These are phyloP conservation scores for Alternaria triticina DNA, from an alignment of 2,329 filamentous ascomycete genomes.

Conservation along the genomic window DNA sequence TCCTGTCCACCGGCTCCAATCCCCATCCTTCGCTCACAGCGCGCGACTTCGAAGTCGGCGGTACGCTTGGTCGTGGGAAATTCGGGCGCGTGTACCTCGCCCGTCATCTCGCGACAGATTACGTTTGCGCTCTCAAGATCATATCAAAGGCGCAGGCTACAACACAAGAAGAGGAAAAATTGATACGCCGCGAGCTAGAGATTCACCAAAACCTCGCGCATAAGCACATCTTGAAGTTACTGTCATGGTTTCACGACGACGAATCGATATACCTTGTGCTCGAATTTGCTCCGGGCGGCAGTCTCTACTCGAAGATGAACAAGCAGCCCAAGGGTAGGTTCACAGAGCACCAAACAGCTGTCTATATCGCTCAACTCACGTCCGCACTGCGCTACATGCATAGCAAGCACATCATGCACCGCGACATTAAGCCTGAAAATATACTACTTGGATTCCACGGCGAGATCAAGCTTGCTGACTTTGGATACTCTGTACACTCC, in stretches of 20 bases:
- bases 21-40: conserved; percentile 1
- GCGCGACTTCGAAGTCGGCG: conserved; percentile 87
- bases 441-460: conserved; percentile 93
- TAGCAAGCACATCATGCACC: conserved; percentile 92
- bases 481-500: conserved; percentile 95
- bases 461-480: conserved; percentile 96
- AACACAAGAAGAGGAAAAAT: conserved; percentile 76
- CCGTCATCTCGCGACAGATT: conserved; percentile 74
- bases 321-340: conserved; percentile 77
- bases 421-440: conserved; percentile 92
- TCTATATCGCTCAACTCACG: conserved; percentile 85
- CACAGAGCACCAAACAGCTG: conserved; percentile 78
- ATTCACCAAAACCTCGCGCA: conserved; percentile 84
- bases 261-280: conserved; percentile 83
- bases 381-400: conserved; percentile 84
- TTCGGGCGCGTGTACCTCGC: conserved; percentile 83
- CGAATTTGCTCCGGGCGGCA: conserved; percentile 80
- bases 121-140: conserved; percentile 83
- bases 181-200: conserved; percentile 82
- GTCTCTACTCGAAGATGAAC: conserved; percentile 80
- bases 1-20: not conserved
- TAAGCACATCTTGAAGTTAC: conserved; percentile 79
- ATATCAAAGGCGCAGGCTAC: conserved; percentile 80
- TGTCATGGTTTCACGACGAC: conserved; percentile 83
- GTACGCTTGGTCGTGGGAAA: conserved; percentile 80